Base-by-base conservation (phyloP, 208 protist species). In the Novymonas esmeraldas region DNA sequence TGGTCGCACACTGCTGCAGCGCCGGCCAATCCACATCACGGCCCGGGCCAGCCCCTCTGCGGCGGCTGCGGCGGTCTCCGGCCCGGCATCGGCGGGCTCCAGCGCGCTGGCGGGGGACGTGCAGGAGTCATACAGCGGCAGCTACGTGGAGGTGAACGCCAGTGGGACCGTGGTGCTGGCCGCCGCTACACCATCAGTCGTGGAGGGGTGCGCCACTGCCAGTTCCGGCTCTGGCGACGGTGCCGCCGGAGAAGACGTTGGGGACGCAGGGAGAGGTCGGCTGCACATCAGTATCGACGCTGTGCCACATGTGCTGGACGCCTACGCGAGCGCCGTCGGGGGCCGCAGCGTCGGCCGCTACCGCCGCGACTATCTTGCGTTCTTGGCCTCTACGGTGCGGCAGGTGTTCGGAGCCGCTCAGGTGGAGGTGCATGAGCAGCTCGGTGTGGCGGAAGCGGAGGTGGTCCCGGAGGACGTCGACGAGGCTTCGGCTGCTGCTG, bases 1-100 rank as follows among this genome's bases (percentile, higher is more conserved):
- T 59, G 90, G 90, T 20, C 86, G 90, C 34, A 83, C 82, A 4
- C 83, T 93, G 41, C 76, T 92, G 63, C 90, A 93, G 81, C 90
- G 79, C 38, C 84, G 90, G 1, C 84, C 79, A 0, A 73, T 90
- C 39, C 70, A 68, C 38, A 42, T 90, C 42, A 68, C 36, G 20
- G 14, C 38, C 3, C 69, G 61, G 13, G 16, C 69, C 13, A 64
- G 60, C 29, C 69, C 69, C 24, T 79, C 68, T 34, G 48, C 68
- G 6, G 26, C 20, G 42, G 24, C 34, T 29, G 31, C 28, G 14
- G 26, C 39, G 14, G 31, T 45, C 16, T 29, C 51, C 28, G 49
- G 46, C 36, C 16, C 38, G 33, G 20, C 33, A 67, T 42, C n/a
- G 57, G 56, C 22, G 39, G 9, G 29, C 41, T 16, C 4, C 44